Conservation (phyloP, 2,329 filamentous ascomycete genomes). For the Exophiala alcalophila region DNA sequence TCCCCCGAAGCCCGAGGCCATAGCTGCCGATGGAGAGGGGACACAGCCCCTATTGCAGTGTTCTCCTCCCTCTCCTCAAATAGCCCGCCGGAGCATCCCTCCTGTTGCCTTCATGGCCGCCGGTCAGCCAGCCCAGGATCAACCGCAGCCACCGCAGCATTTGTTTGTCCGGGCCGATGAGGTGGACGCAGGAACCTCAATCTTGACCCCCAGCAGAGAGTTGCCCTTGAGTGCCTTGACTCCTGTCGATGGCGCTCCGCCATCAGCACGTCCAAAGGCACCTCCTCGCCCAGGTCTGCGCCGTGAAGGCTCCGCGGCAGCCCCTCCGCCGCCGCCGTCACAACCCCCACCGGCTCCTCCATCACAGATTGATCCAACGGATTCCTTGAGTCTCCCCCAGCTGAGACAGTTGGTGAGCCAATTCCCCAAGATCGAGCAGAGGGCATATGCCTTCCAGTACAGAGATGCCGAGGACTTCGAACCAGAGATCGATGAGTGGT, state of each 20-base stretch:
- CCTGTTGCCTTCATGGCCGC: slow-evolving; percentile 14
- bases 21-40: too few relatives aligned
- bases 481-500: slow-evolving; percentile 97
- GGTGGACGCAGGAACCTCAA: slow-evolving; percentile 48
- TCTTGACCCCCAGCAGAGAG: slow-evolving; percentile 35
- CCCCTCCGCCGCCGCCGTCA: slow-evolving; percentile 46
- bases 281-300: slow-evolving; percentile 30
- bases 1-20: too few relatives aligned
- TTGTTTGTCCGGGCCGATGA: slow-evolving; percentile 49
- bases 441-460: slow-evolving; percentile 83
- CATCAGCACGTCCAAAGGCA: slow-evolving; percentile 16
- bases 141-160: slow-evolving; percentile 18
- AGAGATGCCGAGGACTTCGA: slow-evolving; percentile 69
- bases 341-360: slow-evolving; percentile 44
- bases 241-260: slow-evolving; percentile 9
- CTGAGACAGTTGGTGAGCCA: slow-evolving; percentile 71
- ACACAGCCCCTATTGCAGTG: too few relatives aligned
- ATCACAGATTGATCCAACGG: slow-evolving; percentile 44
- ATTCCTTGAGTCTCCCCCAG: slow-evolving; percentile 74
- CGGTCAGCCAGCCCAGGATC: slow-evolving; percentile 9
- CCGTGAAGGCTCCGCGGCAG: slow-evolving; percentile 37
- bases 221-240: slow-evolving; percentile 25
- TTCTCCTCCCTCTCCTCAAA: too few relatives aligned
- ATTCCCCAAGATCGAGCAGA: slow-evolving; percentile 65
- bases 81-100: background rate